A percentile compares a stretch with the other conserved stretches of the same genome.
phyloP scores from a whole-genome alignment of 169 alveolate genomes.

The Babesia ovis region DNA sequence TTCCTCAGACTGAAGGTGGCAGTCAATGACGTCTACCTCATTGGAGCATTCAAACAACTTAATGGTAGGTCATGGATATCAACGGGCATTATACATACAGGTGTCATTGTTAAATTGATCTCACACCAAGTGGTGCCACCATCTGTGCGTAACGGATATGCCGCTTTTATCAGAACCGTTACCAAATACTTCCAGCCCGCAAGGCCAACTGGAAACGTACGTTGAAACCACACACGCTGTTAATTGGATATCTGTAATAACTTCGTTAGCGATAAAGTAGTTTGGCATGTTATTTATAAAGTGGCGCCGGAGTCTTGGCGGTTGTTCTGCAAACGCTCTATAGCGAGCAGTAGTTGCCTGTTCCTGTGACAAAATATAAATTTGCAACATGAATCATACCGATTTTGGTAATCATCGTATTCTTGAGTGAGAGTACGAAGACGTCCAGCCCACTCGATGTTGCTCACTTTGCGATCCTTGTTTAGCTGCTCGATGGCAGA shows the following conservation, averaged over 20 bases:
- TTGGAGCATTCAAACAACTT: conserved; percentile 1
- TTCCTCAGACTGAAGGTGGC: conserved; percentile 48
- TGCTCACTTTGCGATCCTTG: conserved; percentile 44
- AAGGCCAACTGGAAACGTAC: too few relatives aligned
- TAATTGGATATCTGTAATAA: too few relatives aligned
- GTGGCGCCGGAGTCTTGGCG: too few relatives aligned
- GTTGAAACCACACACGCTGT: too few relatives aligned
- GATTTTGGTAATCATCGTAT: conserved; percentile 31
- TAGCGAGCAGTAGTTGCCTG: conserved; percentile 35
- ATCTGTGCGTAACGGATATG: neutral
- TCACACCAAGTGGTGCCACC: conserved; percentile 15
- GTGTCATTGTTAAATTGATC: neutral
- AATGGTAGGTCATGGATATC: neutral
- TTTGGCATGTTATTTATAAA: too few relatives aligned
- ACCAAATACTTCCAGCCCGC: conserved; percentile 11
- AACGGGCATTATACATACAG: too few relatives aligned
- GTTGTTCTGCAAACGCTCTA: conserved; percentile 51
- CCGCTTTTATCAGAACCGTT: neutral
- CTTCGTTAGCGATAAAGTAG: too few relatives aligned
- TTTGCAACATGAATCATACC: neutral
- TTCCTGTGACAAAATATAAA: conserved; percentile 10
- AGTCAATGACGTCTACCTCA: conserved; percentile 10
- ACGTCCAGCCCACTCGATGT: conserved; percentile 40
- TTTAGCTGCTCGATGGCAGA: conserved; percentile 44
- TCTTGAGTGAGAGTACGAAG: conserved; percentile 35